Base-by-base conservation (phyloP, 148 eudicot genomes). In the Rhododendron simsii region DNA sequence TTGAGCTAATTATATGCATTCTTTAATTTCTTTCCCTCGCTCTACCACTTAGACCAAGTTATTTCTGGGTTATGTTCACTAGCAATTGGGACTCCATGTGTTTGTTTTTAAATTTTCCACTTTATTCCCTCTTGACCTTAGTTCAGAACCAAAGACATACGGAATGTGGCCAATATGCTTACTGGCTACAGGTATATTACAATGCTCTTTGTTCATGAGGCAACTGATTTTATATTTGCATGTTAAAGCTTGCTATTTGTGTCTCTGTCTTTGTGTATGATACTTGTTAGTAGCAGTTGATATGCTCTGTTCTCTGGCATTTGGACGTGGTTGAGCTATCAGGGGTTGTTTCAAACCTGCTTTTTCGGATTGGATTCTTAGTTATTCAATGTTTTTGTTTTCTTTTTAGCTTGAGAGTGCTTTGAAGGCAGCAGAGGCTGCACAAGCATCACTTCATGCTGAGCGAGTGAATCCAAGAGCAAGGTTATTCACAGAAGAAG, bases 381-480 rank as follows among this genome's bases (percentile, higher is more conserved):
- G 33, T 30, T 14, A 13, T 67, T 81, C 5, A 81, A 81, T 35
- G 16, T 51, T 50, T 47, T 71, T 78, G 2, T 7, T 10, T 23
- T 51, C 37, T 74, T 80, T 86, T 69, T 83, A 93, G 93, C 91
- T 97, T 82, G 99, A 97, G 65, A 90, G 90, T 88, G 95, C 98
- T 85, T 51, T 89, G 51, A 97, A 93, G 92, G 92, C 95, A 57
- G 93, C 94, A 53, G 96, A 94, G 90, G 85, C 90, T 78, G 95
- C 98, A 41, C 96, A 95, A 82, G 91, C 95, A 71, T 91, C 94
- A 82, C 95, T 94, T 78, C 90, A 85, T 88, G 89, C 92, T 33
- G 96, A 91, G 89, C 93, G 96, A 45, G 90, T 87, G 48, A 97
- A 90, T 91, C 92, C 96, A 30, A 94, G 95, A 85, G 89, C 90